Base-by-base conservation (phyloP, 1,139 yeast genomes). In the Lodderomyces pseudojiufengensis region DNA sequence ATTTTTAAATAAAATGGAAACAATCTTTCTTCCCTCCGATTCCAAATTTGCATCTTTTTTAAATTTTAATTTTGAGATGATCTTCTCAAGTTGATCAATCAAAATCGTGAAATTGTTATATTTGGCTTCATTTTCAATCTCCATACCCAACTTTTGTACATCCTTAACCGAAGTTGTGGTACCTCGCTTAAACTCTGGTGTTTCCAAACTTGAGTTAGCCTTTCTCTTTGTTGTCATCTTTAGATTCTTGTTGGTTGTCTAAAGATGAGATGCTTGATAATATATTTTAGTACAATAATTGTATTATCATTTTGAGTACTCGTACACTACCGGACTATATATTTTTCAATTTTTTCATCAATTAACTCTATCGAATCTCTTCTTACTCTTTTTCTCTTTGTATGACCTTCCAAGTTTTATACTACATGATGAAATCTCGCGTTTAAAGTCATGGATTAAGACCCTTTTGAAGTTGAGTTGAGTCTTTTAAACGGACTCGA, bases 391-490 rank as follows among this genome's bases (percentile, higher is more conserved):
- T 41, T 35, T 30, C 31, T 55, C 54, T 50, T 56, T 51, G 51
- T 61, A 68, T 67, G 73, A 70, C 76, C 75, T 70, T 68, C 76
- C 75, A 70, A 64, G 75, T 70, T 70, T 70, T 74, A 73, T 65
- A 70, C 67, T 51, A 60, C 53, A 75, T 76, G 81, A 76, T 76
- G 81, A 76, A 68, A 65, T 65, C 78, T 73, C 73, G 76, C 76
- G 76, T 76, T 50, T 51, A 48, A 48, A 59, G 47, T 32, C 30
- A 32, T 31, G 24, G 59, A 39, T 41, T 33, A 67, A 52, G 57
- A 61, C 63, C 76, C 80, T 80, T 62, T 60, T 23, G 29, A 29
- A 34, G 39, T 34, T 30, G 39, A 51, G 73, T 68, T 57, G 73
- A 63, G 70, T 62, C 48, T 51, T 50, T 44, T 46, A 36, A 30